Evolutionary conservation across 345 rosid species (phyloP), one percentile per base, ranked within the genome.

Genomic region (Luvunga scandens): DNA sequence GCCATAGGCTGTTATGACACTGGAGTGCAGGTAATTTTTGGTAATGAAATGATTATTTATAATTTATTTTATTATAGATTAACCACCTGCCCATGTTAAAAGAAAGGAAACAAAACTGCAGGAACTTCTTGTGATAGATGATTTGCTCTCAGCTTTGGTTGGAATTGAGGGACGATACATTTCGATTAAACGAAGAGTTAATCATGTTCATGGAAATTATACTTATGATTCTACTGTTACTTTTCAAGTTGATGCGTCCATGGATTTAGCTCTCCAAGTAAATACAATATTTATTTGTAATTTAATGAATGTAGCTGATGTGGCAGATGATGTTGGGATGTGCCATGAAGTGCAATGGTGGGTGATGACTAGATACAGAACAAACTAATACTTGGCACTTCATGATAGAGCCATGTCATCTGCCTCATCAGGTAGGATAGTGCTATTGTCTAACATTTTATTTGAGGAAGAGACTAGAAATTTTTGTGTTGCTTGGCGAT

Each of bases 191-290:
- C 79, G 89, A 86, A 70, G 83, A 48, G 90, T 82, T 36, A 94
- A 92, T 74, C 89, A 88, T n/a, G 86, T 22, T 13, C 71, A 93
- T 85, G 80, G 91, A 85, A 73, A 39, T 18, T 61, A 75, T 63
- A 64, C n/a, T 63, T 7, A 28, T 50, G 77, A 75, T 75, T 75
- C 48, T 78, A 82, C 66, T 65, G 72, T 91, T 83, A 77, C 87
- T 84, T 94, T 96, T 84, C 91, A 92, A 64, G 85, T 91, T 72
- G 99, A 96, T 81, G 85, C 93, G 60, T 94, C 99, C 0, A 89
- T 94, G 99, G 97, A 94, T 84, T 89, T 94, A 76, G 93, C 95
- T 71, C 90, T 96, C 63, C 98, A 94, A 92, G 99, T 91, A 75
- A 81, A 48, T 53, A 28, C 38, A 18, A 30, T 9, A 56, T 3